These are phyloP conservation scores for Allium fistulosum DNA, from an alignment of 106 monocot genomes.

Conservation along the genomic window DNA sequence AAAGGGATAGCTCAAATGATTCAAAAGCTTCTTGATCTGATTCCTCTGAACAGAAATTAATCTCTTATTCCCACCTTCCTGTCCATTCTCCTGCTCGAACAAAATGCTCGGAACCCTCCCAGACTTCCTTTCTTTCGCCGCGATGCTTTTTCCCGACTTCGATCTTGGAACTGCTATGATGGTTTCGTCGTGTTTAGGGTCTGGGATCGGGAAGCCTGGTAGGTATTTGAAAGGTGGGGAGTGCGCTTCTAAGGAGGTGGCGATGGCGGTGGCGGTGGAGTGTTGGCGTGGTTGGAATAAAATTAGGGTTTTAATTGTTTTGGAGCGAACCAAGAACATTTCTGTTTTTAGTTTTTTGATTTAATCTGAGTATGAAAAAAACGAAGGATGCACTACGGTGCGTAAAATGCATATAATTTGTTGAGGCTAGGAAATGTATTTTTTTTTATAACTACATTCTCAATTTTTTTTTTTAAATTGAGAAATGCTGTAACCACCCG, in stretches of 20 bases:
- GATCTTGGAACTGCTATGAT: constrained; percentile 61
- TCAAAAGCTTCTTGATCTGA: constrained; percentile 92
- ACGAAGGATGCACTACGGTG: no score
- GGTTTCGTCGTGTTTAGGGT: constrained; percentile 79
- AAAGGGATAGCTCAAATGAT: constrained; percentile 71
- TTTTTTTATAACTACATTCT: no score
- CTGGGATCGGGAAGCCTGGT: constrained; percentile 69
- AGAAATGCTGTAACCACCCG: no score
- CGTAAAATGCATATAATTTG: no score
- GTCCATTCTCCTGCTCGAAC: constrained; percentile 92
- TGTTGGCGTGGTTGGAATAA: not conserved
- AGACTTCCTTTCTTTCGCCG: constrained; percentile 73
- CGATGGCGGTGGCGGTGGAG: constrained; percentile 6
- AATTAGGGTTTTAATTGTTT: no score
- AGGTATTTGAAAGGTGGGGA: constrained; percentile 49
- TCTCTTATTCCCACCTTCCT: constrained; percentile 94
- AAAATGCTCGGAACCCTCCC: constrained; percentile 89
- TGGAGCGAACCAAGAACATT: no score
- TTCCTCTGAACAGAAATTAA: constrained; percentile 75
- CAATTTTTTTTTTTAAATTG: no score
- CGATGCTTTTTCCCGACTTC: constrained; percentile 56
- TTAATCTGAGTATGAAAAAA: no score
- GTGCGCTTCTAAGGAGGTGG: constrained; percentile 2
- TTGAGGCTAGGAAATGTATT: no score
- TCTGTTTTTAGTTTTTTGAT: no score